Base-by-base conservation (phyloP, 1,284 basidiomycete species). In the Xerocomus amazonicus region DNA sequence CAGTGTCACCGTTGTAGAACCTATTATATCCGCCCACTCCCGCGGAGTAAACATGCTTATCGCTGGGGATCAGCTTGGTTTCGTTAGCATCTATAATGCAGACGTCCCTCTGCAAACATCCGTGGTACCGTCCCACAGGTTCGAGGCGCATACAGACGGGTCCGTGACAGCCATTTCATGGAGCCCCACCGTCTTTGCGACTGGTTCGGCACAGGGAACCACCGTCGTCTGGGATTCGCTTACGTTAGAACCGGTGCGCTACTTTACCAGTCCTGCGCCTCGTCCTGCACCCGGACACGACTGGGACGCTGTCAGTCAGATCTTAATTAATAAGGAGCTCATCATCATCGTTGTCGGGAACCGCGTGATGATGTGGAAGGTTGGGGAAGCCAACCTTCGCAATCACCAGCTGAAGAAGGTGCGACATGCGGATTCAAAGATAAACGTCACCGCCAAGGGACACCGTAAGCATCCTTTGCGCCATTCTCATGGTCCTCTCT, bases 171-270 rank as follows among this genome's bases (percentile, higher is more conserved):
- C 81, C 7, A 69, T 91, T n/a, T 73, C 79, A 1, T 81, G 81
- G 73, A 82, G 80, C 52, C 69, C 75, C 1, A 59, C 75, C 9
- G 71, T 80, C 3, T 69, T 89, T 38, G 76, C 81, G 23, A 82
- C 83, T 0, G 86, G 88, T 28, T 83, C 82, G 13, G 73, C 78
- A 2, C 70, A 75, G 8, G 91, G 92, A 4, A 72, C 73, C 4
- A 76, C 86, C 16, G 75, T 73, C 17, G 74, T 85, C 10, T 89
- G 82, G 70, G 86, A 92, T 57, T 75, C 80, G 1, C 72, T 92
- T 47, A 83, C 81, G 0, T 76, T 87, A 46, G 72, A 71, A 14
- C 73, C 69, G 4, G 65, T 86, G 48, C 77, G 79, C 41, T 73
- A 69, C 42, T 84, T 91, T 61, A 59, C 68, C 9, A 74, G 71